Conservation (phyloP, 202 grass and related monocot genomes). For the Saccharum hybrid region DNA sequence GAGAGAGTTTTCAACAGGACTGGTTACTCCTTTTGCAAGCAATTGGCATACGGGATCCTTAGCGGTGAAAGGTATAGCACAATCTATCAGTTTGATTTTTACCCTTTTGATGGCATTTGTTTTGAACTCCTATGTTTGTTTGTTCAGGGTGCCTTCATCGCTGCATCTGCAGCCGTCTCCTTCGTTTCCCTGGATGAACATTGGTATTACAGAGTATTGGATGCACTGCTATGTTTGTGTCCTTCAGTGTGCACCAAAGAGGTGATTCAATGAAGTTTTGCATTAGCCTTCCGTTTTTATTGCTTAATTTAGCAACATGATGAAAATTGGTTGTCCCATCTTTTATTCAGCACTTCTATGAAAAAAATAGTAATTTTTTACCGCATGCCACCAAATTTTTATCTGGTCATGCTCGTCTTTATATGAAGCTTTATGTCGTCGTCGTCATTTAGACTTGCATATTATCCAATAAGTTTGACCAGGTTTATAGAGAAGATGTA, state of each 20-base stretch:
- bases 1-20: slow-evolving; percentile 59
- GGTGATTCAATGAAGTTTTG: slow-evolving; percentile 22
- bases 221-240: slow-evolving; percentile 54
- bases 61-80: slow-evolving; percentile 68
- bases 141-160: slow-evolving; percentile 71
- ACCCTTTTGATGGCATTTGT: slow-evolving; percentile 8
- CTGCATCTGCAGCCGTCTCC: slow-evolving; percentile 57
- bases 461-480: too few relatives aligned
- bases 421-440: neutral
- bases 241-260: slow-evolving; percentile 43
- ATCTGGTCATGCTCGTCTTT: neutral
- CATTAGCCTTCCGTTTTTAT: neutral
- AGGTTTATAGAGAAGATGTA: too few relatives aligned
- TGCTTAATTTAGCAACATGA: slow-evolving; percentile 13
- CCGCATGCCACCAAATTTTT: neutral
- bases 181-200: slow-evolving; percentile 72
- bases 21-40: slow-evolving; percentile 69
- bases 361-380: neutral
- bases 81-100: slow-evolving; percentile 5
- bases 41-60: slow-evolving; percentile 73
- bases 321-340: neutral
- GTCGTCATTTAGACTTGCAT: too few relatives aligned
- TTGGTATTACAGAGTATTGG: slow-evolving; percentile 73
- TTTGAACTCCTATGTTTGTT: slow-evolving; percentile 11
- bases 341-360: neutral